A percentile compares a stretch with the other conserved stretches of the same genome.
phyloP scores from a whole-genome alignment of 208 protist genomes.

The Crithidia bombi region DNA sequence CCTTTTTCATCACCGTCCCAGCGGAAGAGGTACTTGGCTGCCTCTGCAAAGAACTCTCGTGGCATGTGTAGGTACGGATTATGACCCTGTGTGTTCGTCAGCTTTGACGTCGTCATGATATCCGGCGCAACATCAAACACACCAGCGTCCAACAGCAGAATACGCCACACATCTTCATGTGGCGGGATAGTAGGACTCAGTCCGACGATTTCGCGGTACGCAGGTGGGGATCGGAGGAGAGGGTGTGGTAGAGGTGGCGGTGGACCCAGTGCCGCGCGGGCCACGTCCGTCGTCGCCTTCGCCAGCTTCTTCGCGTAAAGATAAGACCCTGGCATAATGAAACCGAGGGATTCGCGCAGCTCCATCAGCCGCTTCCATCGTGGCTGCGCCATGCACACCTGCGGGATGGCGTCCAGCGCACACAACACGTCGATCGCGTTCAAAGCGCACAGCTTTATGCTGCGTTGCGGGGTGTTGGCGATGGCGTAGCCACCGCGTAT shows the following conservation, averaged over 20 bases:
- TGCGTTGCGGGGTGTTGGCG: constrained; percentile 31
- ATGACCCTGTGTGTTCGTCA: background rate
- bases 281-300: background rate
- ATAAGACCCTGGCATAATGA: constrained; percentile 43
- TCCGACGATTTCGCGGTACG: constrained; percentile 47
- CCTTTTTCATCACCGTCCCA: background rate
- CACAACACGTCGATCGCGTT: constrained; percentile 70
- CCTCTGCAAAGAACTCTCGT: constrained; percentile 35
- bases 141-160: constrained; percentile 52
- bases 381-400: constrained; percentile 29
- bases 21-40: constrained; percentile 18
- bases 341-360: constrained; percentile 49
- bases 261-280: background rate
- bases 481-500: constrained; percentile 73
- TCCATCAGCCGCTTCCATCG: constrained; percentile 49
- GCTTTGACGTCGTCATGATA: background rate
- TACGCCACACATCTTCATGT: constrained; percentile 54
- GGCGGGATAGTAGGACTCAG: constrained; percentile 32
- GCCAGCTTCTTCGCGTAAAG: constrained; percentile 7
- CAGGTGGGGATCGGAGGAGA: constrained; percentile 56
- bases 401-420: constrained; percentile 52
- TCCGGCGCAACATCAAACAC: constrained; percentile 59
- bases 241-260: constrained; percentile 21
- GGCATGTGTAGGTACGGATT: background rate
- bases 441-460: constrained; percentile 46